These are phyloP conservation scores for Microthlaspi erraticum DNA, from an alignment of 345 rosid species.

Conservation along the genomic window DNA sequence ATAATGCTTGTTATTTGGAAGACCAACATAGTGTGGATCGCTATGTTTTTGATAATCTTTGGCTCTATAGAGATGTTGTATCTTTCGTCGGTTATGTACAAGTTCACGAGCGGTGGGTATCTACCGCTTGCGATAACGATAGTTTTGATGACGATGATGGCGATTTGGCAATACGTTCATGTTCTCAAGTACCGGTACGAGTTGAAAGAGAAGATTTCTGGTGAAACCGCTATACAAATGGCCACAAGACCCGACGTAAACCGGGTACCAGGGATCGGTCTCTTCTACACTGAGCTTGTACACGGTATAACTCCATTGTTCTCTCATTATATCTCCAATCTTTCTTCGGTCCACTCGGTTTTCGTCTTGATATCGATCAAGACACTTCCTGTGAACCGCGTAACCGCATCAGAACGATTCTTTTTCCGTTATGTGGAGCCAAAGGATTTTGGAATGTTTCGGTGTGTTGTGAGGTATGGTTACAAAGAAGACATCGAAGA, in stretches of 20 bases:
- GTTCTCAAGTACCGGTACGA: constrained; percentile 56
- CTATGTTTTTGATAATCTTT: constrained; percentile 51
- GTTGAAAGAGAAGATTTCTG: constrained; percentile 63
- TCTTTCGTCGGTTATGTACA: constrained; percentile 60
- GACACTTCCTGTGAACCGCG: constrained; percentile 61
- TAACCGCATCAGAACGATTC: constrained; percentile 60
- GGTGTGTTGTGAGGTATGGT: constrained; percentile 79
- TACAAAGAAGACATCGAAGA: constrained; percentile 58
- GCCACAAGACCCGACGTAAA: constrained; percentile 47
- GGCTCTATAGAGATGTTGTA: constrained; percentile 51
- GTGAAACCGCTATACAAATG: constrained; percentile 49
- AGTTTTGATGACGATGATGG: constrained; percentile 58
- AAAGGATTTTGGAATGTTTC: constrained; percentile 58
- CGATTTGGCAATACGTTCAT: constrained; percentile 70
- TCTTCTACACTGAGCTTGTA: constrained; percentile 75
- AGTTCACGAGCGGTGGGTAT: constrained; percentile 67
- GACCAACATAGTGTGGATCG: constrained; percentile 50
- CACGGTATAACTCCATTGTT: constrained; percentile 82
- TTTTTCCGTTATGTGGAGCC: constrained; percentile 72
- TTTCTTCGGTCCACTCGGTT: constrained; percentile 70
- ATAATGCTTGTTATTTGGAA: constrained; percentile 82
- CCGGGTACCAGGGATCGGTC: constrained; percentile 68
- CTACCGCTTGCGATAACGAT: constrained; percentile 56
- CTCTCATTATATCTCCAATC: constrained; percentile 60
- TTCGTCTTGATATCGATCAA: constrained; percentile 72